Evolutionary conservation across 2,329 filamentous ascomycete species (phyloP).

Genomic region (Pseudogymnoascus sp.): DNA sequence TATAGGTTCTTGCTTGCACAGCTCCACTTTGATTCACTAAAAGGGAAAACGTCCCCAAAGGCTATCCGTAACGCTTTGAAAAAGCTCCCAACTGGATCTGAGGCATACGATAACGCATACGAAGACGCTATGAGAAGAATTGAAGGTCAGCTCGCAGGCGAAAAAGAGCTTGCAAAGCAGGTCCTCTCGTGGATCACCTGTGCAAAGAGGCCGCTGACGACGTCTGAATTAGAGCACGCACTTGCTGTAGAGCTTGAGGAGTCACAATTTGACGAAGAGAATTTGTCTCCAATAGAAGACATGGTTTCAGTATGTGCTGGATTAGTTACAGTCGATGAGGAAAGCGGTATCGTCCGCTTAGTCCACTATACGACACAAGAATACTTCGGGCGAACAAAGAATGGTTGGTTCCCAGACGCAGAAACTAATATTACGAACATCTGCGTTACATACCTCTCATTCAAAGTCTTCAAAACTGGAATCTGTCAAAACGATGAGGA

Average conservation of each 20-base stretch:
- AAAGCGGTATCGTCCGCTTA: constrained; percentile 17
- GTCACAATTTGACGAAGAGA: too few species aligned
- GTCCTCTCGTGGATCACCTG: too few species aligned
- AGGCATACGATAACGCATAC: too few species aligned
- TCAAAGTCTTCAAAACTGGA: constrained; percentile 22
- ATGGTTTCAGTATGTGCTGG: constrained; percentile 17
- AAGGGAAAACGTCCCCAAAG: constrained; percentile 22
- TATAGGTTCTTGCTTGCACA: constrained; percentile 30
- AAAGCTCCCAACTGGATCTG: constrained; percentile 17
- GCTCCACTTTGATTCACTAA: constrained; percentile 26
- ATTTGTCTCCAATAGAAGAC: constrained; percentile 10
- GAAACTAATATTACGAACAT: constrained; percentile 11
- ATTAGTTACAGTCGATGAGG: constrained; percentile 18
- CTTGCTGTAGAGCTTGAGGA: too few species aligned
- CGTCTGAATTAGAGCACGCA: too few species aligned
- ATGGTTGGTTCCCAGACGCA: constrained; percentile 16
- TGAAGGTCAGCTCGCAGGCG: too few species aligned
- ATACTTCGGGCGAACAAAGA: constrained; percentile 30
- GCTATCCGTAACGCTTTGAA: constrained; percentile 24
- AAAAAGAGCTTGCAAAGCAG: too few species aligned
- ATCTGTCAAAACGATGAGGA: constrained; percentile 10
- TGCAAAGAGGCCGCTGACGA: too few species aligned
- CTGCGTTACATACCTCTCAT: constrained; percentile 25
- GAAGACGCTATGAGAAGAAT: too few species aligned
- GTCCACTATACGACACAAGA: constrained; percentile 30